These are phyloP conservation scores for Pichia sp. DNA, from an alignment of 1,139 yeast genomes.

Conservation along the genomic window DNA sequence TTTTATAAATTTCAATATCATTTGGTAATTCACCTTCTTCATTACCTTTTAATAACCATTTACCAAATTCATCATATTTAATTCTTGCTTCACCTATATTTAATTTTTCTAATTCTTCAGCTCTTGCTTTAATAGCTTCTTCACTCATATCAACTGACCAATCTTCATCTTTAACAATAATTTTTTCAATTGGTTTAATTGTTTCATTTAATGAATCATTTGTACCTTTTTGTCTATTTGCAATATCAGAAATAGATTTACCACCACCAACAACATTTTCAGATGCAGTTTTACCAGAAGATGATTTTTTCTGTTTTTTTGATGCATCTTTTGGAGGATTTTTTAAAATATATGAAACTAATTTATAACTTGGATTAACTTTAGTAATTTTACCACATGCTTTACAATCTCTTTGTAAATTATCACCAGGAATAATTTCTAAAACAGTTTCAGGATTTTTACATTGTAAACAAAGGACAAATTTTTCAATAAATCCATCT, in stretches of 20 bases:
- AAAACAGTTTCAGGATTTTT: constrained; percentile 97
- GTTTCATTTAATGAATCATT: constrained; percentile 45
- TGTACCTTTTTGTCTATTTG: constrained; percentile 44
- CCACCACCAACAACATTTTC: constrained; percentile 91
- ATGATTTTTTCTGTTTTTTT: constrained; percentile 58
- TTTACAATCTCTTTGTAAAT: constrained; percentile 86
- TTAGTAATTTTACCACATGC: constrained; percentile 93
- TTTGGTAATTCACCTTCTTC: constrained; percentile 56
- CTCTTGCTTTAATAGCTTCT: constrained; percentile 93
- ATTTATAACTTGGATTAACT: constrained; percentile 81
- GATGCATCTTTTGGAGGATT: constrained; percentile 75
- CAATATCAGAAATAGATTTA: constrained; percentile 70
- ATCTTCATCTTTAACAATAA: constrained; percentile 75
- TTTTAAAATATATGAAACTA: constrained; percentile 79
- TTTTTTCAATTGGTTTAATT: constrained; percentile 38
- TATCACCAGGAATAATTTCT: constrained; percentile 69
- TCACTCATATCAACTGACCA: constrained; percentile 99
- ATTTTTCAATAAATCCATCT: constrained; percentile 89
- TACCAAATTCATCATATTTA: constrained; percentile 73
- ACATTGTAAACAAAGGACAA: constrained; percentile 90
- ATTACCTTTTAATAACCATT: constrained; percentile 63
- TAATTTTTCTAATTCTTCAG: constrained; percentile 66
- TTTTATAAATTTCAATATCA: constrained; percentile 89
- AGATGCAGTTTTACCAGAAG: constrained; percentile 69
- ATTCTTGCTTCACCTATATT: constrained; percentile 34